Conservation (phyloP, 2,329 filamentous ascomycete species). For the Sordariomycetes sp. region DNA sequence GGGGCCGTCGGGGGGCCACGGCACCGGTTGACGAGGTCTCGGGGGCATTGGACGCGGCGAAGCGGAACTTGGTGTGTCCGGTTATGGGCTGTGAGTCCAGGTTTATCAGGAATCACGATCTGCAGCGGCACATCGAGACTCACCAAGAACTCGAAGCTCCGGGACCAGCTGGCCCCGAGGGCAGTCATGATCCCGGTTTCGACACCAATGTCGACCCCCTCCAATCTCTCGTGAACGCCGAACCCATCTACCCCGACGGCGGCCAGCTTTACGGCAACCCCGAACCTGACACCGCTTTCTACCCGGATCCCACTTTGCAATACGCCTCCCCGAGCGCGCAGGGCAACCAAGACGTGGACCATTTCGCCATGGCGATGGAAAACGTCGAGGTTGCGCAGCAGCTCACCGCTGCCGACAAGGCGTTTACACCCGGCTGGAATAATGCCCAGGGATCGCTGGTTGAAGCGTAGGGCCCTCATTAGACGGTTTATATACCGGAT, state of each 20-base stretch:
- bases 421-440: neutral
- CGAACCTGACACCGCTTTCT: neutral
- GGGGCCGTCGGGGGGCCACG: constrained; percentile 3
- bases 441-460: neutral
- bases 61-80: constrained; percentile 29
- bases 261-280: neutral
- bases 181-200: neutral
- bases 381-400: neutral
- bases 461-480: neutral
- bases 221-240: neutral
- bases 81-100: constrained; percentile 25
- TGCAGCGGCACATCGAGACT: constrained; percentile 28
- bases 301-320: neutral
- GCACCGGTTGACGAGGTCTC: constrained; percentile 24
- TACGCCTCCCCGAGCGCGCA: neutral
- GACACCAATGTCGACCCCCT: neutral
- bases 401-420: neutral
- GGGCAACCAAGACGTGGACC: neutral
- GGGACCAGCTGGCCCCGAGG: neutral
- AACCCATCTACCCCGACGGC: neutral
- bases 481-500: neutral
- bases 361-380: neutral
- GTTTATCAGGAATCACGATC: constrained; percentile 37
- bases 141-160: constrained; percentile 4
- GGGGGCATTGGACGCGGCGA: constrained; percentile 23